A percentile compares a stretch with the other conserved stretches of the same genome.
phyloP scores from a whole-genome alignment of 495 filamentous ascomycete species.

The Tuber brumale region DNA sequence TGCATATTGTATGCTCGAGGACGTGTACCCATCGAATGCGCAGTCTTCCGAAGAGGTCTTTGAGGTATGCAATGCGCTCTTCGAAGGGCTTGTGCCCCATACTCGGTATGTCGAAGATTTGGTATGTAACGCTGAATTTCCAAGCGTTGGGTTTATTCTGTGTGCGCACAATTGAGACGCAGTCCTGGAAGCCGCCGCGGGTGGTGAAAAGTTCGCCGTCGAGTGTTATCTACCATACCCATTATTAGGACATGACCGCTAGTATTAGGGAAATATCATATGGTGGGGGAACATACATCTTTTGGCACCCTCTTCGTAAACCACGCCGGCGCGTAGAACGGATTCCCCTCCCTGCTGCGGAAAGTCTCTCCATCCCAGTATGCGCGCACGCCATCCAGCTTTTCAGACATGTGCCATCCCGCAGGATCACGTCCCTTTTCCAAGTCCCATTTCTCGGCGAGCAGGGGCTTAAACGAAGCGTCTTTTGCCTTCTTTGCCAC shows the following conservation, averaged over 20 bases:
- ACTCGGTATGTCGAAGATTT: constrained; percentile 39
- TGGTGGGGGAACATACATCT: constrained; percentile 14
- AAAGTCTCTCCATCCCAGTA: constrained; percentile 40
- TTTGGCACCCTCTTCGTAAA: constrained; percentile 40
- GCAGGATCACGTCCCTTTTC: constrained; percentile 33
- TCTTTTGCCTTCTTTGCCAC: constrained; percentile 20
- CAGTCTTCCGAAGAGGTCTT: constrained; percentile 25
- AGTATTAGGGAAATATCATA: neutral
- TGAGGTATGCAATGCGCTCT: constrained; percentile 30
- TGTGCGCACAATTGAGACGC: constrained; percentile 40
- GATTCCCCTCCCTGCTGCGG: constrained; percentile 38
- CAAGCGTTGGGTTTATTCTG: constrained; percentile 37
- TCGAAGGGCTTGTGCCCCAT: constrained; percentile 34
- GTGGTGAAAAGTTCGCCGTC: constrained; percentile 41
- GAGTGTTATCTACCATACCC: constrained; percentile 22
- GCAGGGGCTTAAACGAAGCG: constrained; percentile 35
- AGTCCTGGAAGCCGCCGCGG: constrained; percentile 40
- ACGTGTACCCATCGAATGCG: constrained; percentile 36
- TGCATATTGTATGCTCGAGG: constrained; percentile 32
- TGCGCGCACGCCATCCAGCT: constrained; percentile 42
- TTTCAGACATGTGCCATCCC: constrained; percentile 38
- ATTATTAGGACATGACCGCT: neutral
- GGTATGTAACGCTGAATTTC: constrained; percentile 41
- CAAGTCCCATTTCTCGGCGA: constrained; percentile 42
- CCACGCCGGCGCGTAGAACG: constrained; percentile 41